Evolutionary conservation across 495 filamentous ascomycete species (phyloP), one percentile per base, ranked within the genome.

Genomic region (Parmelia sp.): DNA sequence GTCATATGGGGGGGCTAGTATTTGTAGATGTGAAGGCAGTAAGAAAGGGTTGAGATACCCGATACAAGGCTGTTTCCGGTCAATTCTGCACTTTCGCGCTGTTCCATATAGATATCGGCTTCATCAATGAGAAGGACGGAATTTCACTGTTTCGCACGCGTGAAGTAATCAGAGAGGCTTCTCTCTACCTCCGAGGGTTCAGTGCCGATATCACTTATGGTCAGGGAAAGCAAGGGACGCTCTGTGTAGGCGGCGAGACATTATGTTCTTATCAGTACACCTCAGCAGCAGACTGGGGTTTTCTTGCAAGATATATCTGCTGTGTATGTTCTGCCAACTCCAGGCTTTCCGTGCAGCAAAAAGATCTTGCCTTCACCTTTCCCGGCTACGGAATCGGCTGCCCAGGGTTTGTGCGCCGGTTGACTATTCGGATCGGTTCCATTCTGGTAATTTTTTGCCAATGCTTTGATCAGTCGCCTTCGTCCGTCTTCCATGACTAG

Each of bases 21-120:
- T 53, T 10, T 19, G 25, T 31, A 17, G 14, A 31, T 11, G 31
- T 31, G 27, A 53, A 17, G 49, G 49, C 14, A 17, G 49, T 7
- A 29, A 53, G 29, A 11, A 35, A 35, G 4, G 11, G 12, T 17
- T 0, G 59, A 23, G 12, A 64, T 62, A 72, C 73, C 35, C n/a
- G 76, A 80, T 5, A 82, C 77, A 4, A 82, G 73, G 47, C 73
- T 76, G 58, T 80, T 82, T 21, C 78, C 66, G 17, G 66, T 62
- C 60, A 78, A 66, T 60, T 79, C 71, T 40, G 36, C 31, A 25
- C 62, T 68, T 7, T 66, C 47, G 25, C 75, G 58, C 23, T 57
- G 58, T 60, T 74, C 73, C 31, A 77, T 57, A 36, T 70, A 77
- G 29, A 78, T 70, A 58, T 78, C 76, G 4, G 75, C 76, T 65